Evolutionary conservation across 2,329 filamentous ascomycete genomes (phyloP), one percentile per base, ranked within the genome.

Genomic region (Dactylella cylindrospora): DNA sequence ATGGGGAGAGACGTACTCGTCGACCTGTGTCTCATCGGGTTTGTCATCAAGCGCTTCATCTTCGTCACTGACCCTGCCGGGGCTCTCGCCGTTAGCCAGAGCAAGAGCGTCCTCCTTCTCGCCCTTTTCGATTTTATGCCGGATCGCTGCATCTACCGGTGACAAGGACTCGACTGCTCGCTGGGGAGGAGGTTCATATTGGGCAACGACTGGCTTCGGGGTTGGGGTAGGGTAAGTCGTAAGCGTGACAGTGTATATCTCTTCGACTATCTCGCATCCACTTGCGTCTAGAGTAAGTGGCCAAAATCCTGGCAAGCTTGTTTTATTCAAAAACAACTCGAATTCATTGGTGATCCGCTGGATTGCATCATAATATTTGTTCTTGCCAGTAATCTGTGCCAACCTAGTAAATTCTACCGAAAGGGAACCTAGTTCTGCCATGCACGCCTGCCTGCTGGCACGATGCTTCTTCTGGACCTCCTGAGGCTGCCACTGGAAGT

Each of bases 351-450:
- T 94, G 68, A 96, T 87, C 60, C 90, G 84, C 41, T 88, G 87
- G 62, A 95, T 79, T 12, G 89, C 90, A 74, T 95, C 90, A 70
- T 94, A 96, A 74, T 94, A 96, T 71, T 84, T 90, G 67, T 84
- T 74, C 60, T 91, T 78, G 54, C 83, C 82, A 0, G 90, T 95
- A 65, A 96, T 76, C 72, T 96, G 90, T 6, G 90, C 87, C 36
- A 96, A 78, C 12, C 89, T 82, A 0, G 89, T 95, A 72, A 96
- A 95, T 71, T 96, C 90, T 77, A 96, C 79, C 6, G 84, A 84
- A 65, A 96, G 76, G 8, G 87, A 88, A 1, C 86, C 90, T 25
- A 93, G 72, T 72, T 93, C 88, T 65, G 79, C 82, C 67, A 85
- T 74, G 67, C 85, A 72, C 49, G 72, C 20, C 36, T 70, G 68